Base-by-base conservation (phyloP, 2,329 filamentous ascomycete genomes). In the Sporothrix sp. region DNA sequence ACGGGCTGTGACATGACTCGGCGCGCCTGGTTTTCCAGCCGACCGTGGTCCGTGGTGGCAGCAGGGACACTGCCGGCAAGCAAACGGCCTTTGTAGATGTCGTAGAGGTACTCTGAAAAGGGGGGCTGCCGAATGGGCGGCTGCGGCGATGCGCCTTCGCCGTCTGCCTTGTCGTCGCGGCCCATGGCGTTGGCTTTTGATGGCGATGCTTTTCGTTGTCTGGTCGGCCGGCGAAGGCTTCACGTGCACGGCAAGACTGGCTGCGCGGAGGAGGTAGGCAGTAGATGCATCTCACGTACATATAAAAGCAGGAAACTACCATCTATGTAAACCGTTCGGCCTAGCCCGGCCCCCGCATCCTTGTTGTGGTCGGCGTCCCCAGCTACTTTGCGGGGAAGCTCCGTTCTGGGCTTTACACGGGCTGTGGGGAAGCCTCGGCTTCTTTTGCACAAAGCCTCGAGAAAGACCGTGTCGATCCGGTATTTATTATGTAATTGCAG, bases 31-130 rank as follows among this genome's bases (percentile, higher is more conserved):
- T 70, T 68, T 58, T 82, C 73, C 3, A 82, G 68, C 48, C 69
- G 68, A 55, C 74, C 76, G 7, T 78, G 74, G 49, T 82, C 73
- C 2, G 79, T 82, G 0, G 78, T 82, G 39, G 81, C 71, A 27
- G 66, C 63, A 11, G 78, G 76, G 14, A 68, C 61, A 39, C 67
- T 60, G 48, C 71, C 68, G 38, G 67, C 62, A 13, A 79, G 59
- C 58, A 79, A 68, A 50, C 77, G 76, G 54, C 71, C 69, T 52
- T 65, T 64, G 56, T 81, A 78, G 50, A 81, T 69, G 33, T 61
- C 58, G 38, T 61, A 43, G 38, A 61, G 61, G 52, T 64, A 63
- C n/a, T 61, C 57, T 14, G 51, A 52, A 45, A 58, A 63, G 9
- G 54, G 52, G 27, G 45, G 52, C 40, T 45, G 28, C 47, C 56